A percentile compares a stretch with the other conserved stretches of the same genome.
Conservation (phyloP, 1,284 basidiomycete species). For the Sanguinoderma infundibulare region DNA sequence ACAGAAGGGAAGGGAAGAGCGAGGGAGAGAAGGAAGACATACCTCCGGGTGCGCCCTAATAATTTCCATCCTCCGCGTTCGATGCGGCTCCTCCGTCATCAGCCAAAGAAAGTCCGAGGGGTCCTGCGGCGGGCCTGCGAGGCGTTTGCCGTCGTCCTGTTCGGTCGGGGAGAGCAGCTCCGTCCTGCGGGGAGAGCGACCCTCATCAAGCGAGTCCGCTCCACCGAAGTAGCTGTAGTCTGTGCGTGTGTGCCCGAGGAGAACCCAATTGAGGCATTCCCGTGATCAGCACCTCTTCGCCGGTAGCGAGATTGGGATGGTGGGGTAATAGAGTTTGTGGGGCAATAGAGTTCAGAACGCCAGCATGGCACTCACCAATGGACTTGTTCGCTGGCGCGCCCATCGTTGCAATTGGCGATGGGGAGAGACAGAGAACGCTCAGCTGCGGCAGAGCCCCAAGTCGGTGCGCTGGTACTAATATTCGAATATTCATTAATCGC, state of each 20-base stretch:
- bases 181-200: slow-evolving; percentile 64
- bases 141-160: slow-evolving; percentile 45
- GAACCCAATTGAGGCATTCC: neutral
- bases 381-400: slow-evolving; percentile 7
- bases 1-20: neutral
- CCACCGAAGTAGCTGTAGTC: slow-evolving; percentile 81
- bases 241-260: slow-evolving; percentile 28
- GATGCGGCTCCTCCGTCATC: slow-evolving; percentile 97
- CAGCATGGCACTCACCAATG: slow-evolving; percentile 9
- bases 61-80: slow-evolving; percentile 85
- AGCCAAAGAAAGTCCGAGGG: slow-evolving; percentile 91
- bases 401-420: slow-evolving; percentile 2
- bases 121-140: slow-evolving; percentile 64
- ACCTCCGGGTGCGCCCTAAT: slow-evolving; percentile 96
- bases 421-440: slow-evolving; percentile 4
- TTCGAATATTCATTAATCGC: neutral
- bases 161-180: slow-evolving; percentile 45
- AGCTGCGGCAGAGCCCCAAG: neutral
- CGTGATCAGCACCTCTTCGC: slow-evolving; percentile 2
- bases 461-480: neutral
- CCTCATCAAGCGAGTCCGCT: slow-evolving; percentile 72
- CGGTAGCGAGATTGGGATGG: neutral
- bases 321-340: neutral
- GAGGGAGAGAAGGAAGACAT: slow-evolving; percentile 23
- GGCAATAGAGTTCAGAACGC: neutral